A percentile compares a stretch with the other conserved stretches of the same genome.
These are phyloP conservation scores for Boletus sp. DNA, from an alignment of 768 basidiomycete genomes.

Conservation along the genomic window DNA sequence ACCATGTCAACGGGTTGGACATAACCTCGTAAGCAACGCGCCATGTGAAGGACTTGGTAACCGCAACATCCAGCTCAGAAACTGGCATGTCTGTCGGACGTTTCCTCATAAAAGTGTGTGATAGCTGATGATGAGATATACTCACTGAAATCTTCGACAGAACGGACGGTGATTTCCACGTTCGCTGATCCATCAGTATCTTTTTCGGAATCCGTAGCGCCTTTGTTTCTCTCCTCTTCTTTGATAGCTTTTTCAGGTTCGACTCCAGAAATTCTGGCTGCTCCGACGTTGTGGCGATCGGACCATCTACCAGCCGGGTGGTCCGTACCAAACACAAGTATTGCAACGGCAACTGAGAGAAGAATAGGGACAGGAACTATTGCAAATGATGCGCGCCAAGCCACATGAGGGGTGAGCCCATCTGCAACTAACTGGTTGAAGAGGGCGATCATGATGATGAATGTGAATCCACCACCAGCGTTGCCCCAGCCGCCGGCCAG, in stretches of 20 bases:
- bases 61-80: conserved; percentile 42
- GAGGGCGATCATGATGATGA: conserved; percentile 55
- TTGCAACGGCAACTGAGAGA: conserved; percentile 39
- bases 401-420: conserved; percentile 39
- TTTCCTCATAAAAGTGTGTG: too few species aligned
- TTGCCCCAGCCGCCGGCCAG: conserved; percentile 58
- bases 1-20: conserved; percentile 48
- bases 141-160: too few species aligned
- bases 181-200: conserved; percentile 21
- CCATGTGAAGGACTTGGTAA: conserved; percentile 44
- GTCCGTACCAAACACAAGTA: conserved; percentile 49
- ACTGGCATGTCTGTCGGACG: conserved; percentile 17
- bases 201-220: conserved; percentile 23
- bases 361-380: conserved; percentile 57
- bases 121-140: too few species aligned
- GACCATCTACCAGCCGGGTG: conserved; percentile 56
- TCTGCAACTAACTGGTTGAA: conserved; percentile 39
- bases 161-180: conserved; percentile 14
- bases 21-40: conserved; percentile 34
- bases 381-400: conserved; percentile 57
- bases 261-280: too few species aligned
- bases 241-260: too few species aligned
- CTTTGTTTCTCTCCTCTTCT: conserved; percentile 14
- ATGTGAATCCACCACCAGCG: conserved; percentile 47
- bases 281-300: conserved; percentile 37